These are phyloP conservation scores for Cylindrotheca closterium DNA, from an alignment of 108 stramenopile genomes.

Conservation along the genomic window DNA sequence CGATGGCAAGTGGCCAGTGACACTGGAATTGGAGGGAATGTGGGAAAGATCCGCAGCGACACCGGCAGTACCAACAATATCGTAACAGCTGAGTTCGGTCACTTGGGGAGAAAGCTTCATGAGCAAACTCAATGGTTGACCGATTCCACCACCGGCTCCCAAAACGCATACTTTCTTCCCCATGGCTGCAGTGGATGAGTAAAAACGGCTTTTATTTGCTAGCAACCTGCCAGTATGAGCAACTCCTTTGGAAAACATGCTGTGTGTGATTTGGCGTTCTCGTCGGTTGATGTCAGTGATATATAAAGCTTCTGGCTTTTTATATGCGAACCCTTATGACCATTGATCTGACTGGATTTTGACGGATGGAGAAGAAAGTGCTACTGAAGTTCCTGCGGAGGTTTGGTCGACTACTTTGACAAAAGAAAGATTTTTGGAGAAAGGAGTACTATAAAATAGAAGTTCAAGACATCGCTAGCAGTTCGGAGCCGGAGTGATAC, in stretches of 20 bases:
- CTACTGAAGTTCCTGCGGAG: too few relatives aligned
- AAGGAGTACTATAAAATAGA: too few relatives aligned
- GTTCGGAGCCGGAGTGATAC: too few relatives aligned
- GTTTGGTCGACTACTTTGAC: too few relatives aligned
- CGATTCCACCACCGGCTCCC: slow-evolving; percentile 98
- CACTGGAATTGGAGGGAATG: slow-evolving; percentile 40
- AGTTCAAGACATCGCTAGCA: too few relatives aligned
- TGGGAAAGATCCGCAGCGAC: slow-evolving; percentile 95
- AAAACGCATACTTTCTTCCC: slow-evolving; percentile 88
- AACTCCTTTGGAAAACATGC: slow-evolving; percentile 22
- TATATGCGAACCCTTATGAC: too few relatives aligned
- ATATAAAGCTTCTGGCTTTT: too few relatives aligned
- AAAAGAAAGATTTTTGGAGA: too few relatives aligned
- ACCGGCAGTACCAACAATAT: slow-evolving; percentile 94
- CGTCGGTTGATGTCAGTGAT: too few relatives aligned
- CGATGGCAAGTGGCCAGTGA: slow-evolving; percentile 66
- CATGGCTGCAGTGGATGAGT: slow-evolving; percentile 48
- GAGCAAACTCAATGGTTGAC: slow-evolving; percentile 96
- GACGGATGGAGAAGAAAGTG: too few relatives aligned
- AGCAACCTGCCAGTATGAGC: slow-evolving; percentile 7
- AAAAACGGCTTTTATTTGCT: slow-evolving; percentile 18
- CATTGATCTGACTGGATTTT: too few relatives aligned
- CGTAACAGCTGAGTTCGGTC: slow-evolving; percentile 81
- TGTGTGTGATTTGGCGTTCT: neutral
- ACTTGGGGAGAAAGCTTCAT: slow-evolving; percentile 91